Evolutionary conservation across 306 rosid genomes (phyloP), one percentile per base, ranked within the genome.

Genomic region (Glycyrrhiza uralensis): DNA sequence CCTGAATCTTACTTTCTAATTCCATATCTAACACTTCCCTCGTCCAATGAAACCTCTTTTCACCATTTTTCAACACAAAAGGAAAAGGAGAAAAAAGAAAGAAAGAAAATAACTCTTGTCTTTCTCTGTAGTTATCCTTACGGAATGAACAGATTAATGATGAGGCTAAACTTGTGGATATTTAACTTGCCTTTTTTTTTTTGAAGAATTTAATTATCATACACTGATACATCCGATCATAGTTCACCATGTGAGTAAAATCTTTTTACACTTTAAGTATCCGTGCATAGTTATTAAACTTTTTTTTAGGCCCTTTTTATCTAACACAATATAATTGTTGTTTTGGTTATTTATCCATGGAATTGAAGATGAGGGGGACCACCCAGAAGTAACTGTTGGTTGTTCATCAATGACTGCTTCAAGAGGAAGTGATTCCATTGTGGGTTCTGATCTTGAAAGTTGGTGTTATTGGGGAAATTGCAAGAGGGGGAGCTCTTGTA

Each of bases 381-480:
- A 59, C 28, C 65, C 1, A n/a, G 65, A 58, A 14, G 42, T 30
- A 58, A 8, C 22, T 58, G 65, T 3, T 15, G 65, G 32, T 30
- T 59, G n/a, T n/a, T n/a, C 14, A 59, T 17, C 23, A 30, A 11
- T 7, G 65, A 24, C 28, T 32, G 45, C 28, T 59, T 59, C 15
- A 32, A 32, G 4, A 59, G 18, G 66, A 33, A 59, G 28, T 59
- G n/a, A n/a, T n/a, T 59, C 66, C 45, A 8, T 17, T 32, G 66
- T 35, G 45, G 66, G 28, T 59, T 59, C 1, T 17, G 14, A 1
- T 9, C 32, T 58, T 58, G 45, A 26, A 58, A 44, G 26, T 33
- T 30, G 65, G 65, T 58, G 45, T 59, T 59, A 1, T n/a, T n/a
- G n/a, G 66, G 29, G 6, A 59, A 59, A 59, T 59, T 18, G 66